phyloP scores from a whole-genome alignment of 2,329 filamentous ascomycete species.

The Trichoderma sp. region DNA sequence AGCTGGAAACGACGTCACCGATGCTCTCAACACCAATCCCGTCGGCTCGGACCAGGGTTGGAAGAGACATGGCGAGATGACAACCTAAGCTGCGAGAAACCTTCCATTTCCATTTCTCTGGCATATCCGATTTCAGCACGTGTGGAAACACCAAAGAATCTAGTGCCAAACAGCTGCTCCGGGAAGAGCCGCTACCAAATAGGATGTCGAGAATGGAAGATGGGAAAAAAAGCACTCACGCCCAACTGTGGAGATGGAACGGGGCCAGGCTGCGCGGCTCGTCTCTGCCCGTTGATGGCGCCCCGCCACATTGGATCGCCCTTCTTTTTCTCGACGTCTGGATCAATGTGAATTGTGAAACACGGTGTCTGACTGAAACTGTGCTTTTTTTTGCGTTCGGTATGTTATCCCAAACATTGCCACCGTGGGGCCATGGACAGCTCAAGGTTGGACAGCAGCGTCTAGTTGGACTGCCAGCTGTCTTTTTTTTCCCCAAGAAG shows the following conservation, averaged over 20 bases:
- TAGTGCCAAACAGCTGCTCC: slow-evolving; percentile 4
- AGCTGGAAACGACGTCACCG: slow-evolving; percentile 23
- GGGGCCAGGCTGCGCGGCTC: slow-evolving; percentile 26
- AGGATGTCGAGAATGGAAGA: not conserved
- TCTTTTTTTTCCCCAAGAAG: not conserved
- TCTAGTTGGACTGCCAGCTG: slow-evolving; percentile 9
- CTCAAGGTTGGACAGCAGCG: slow-evolving; percentile 13
- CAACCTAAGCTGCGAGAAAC: not conserved
- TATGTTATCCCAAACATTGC: slow-evolving; percentile 13
- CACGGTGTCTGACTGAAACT: slow-evolving; percentile 21
- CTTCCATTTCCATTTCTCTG: slow-evolving; percentile 9
- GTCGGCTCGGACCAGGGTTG: slow-evolving; percentile 10
- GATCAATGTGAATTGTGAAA: slow-evolving; percentile 17
- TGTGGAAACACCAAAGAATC: slow-evolving; percentile 15
- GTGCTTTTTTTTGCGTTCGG: not conserved
- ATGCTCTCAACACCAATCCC: slow-evolving; percentile 10
- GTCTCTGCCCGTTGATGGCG: slow-evolving; percentile 30
- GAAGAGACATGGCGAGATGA: not conserved
- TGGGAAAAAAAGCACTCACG: slow-evolving; percentile 40
- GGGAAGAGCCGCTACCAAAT: slow-evolving; percentile 20
- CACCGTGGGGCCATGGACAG: slow-evolving; percentile 18
- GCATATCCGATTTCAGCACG: not conserved
- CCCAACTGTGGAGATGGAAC: slow-evolving; percentile 43
- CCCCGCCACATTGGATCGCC: slow-evolving; percentile 26
- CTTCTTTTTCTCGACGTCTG: not conserved